These are phyloP conservation scores for Fusarium sp. DNA, from an alignment of 2,329 filamentous ascomycete genomes.

Conservation along the genomic window DNA sequence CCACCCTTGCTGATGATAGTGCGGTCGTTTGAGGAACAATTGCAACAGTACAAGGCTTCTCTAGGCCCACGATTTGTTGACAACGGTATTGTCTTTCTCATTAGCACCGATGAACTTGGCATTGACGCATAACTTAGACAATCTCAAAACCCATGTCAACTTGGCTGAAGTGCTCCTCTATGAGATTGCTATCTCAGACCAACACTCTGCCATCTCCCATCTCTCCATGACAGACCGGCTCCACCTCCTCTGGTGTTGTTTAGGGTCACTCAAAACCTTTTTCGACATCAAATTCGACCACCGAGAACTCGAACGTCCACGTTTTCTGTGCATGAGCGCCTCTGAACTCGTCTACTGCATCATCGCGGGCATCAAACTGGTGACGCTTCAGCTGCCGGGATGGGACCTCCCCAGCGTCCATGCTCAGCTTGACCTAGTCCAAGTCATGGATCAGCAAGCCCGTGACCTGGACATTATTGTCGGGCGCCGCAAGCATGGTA, in stretches of 20 bases:
- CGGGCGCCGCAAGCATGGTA: conserved; percentile 42
- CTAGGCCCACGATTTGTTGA: conserved; percentile 49
- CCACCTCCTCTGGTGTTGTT: conserved; percentile 57
- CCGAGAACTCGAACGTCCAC: conserved; percentile 49
- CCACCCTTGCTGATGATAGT: conserved; percentile 55
- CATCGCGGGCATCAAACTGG: conserved; percentile 58
- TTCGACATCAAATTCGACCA: conserved; percentile 50
- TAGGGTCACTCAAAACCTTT: conserved; percentile 53
- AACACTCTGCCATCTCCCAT: conserved; percentile 43
- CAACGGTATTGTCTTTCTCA: conserved; percentile 45
- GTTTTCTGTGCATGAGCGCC: conserved; percentile 54
- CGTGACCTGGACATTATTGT: conserved; percentile 45
- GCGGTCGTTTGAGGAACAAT: conserved; percentile 55
- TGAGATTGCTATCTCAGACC: conserved; percentile 56
- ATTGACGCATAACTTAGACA: conserved; percentile 44
- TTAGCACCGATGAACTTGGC: neutral
- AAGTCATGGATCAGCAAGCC: conserved; percentile 45
- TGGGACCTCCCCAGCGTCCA: conserved; percentile 55
- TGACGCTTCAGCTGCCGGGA: conserved; percentile 55
- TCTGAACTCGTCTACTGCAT: conserved; percentile 60
- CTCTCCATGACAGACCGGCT: conserved; percentile 53
- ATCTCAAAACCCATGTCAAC: conserved; percentile 54
- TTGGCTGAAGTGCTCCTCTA: conserved; percentile 59
- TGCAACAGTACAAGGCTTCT: conserved; percentile 51
- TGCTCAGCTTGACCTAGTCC: conserved; percentile 47